These are phyloP conservation scores for Xenoacremonium recifei DNA, from an alignment of 2,329 filamentous ascomycete genomes.

Conservation along the genomic window DNA sequence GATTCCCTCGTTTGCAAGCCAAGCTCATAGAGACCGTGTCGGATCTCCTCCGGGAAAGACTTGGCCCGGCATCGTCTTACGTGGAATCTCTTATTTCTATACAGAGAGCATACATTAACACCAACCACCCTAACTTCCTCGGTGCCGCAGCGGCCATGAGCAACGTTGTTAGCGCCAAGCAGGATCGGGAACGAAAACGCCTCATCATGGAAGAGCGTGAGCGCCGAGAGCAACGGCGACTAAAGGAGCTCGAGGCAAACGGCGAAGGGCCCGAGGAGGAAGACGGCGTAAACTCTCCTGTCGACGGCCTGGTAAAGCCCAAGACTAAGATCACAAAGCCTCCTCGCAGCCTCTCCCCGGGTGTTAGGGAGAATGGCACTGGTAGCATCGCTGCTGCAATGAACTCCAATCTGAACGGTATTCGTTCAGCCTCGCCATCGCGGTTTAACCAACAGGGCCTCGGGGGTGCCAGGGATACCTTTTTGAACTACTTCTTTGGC, in stretches of 20 bases:
- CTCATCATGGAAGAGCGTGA: conserved; percentile 80
- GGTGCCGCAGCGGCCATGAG: conserved; percentile 97
- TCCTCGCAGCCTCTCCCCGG: conserved; percentile 79
- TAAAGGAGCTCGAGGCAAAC: conserved; percentile 83
- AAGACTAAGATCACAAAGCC: conserved; percentile 36
- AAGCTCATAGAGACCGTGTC: conserved; percentile 99
- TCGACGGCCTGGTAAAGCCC: conserved; percentile 54
- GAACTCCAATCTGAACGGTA: conserved; percentile 50
- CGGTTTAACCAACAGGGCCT: conserved; percentile 58
- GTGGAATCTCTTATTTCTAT: conserved; percentile 97
- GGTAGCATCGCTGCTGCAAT: conserved; percentile 58
- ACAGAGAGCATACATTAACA: conserved; percentile 98
- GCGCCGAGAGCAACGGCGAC: conserved; percentile 76
- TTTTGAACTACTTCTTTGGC: conserved; percentile 98
- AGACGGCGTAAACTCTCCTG: conserved; percentile 35
- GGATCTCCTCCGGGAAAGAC: conserved; percentile 85
- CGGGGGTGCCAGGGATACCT: conserved; percentile 77
- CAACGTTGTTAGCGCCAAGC: conserved; percentile 90
- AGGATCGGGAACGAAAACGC: conserved; percentile 86
- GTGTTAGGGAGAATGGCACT: conserved; percentile 66
- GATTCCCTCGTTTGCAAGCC: conserved; percentile 89
- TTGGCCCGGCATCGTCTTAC: conserved; percentile 85
- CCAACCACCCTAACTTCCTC: conserved; percentile 97
- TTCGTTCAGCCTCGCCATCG: conserved; percentile 38
- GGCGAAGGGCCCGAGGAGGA: conserved; percentile 67